Evolutionary conservation across 441 rosid species (phyloP), one percentile per base, ranked within the genome.

Genomic region (Erysimum cheiri): DNA sequence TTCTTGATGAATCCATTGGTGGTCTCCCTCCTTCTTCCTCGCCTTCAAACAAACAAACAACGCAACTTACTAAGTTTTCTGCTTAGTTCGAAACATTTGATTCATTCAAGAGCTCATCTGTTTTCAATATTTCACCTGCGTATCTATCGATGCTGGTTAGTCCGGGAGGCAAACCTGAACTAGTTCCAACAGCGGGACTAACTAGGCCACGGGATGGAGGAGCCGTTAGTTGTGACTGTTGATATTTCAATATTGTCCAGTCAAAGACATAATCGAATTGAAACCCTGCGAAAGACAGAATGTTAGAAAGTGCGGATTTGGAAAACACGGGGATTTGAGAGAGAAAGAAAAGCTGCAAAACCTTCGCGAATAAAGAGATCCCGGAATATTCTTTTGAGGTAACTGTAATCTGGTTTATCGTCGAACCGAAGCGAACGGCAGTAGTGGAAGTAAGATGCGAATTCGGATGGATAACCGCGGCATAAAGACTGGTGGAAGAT

Each of bases 361-460:
- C 99, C 99, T 92, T 96, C 99, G 6, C 96, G 97, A 64, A 91
- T 96, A 69, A 96, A 96, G 58, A 96, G 97, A 66, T 96, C 99
- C 3, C 99, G 88, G 80, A 88, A 93, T 50, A 96, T 81, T 80
- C 96, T 85, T 77, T 93, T 93, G 65, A 96, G 84, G 72, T 93
- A 93, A 58, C 93, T 80, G 72, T 96, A 96, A 77, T 96, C 99
- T 17, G 99, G 99, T 70, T 87, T 91, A 75, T 93, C 99, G 80
- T 96, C 98, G 73, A 96, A 96, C 50, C 96, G 87, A 63, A 96
- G 75, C 0, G 99, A 89, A 3, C 97, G 92, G 44, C 99, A 93
- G 75, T 89, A 96, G 69, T 89, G 98, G 80, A 96, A 96, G 84
- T 91, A 96, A 7, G 99, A 93, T 6, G 99, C 97, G 68, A 96